phyloP scores from a whole-genome alignment of 495 filamentous ascomycete genomes.

The Penicillium silybi region DNA sequence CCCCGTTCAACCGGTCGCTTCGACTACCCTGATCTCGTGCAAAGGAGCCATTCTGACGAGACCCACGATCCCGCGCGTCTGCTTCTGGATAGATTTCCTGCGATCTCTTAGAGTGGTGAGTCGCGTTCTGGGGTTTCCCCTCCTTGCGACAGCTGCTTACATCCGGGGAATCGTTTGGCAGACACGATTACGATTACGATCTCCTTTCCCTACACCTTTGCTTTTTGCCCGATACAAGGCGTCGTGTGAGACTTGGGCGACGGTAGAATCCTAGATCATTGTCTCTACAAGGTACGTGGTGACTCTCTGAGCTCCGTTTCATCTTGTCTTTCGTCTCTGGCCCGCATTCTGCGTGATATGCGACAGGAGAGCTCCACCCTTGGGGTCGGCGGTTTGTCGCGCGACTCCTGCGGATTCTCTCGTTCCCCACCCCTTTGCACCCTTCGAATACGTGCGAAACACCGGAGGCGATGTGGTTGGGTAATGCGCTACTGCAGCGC shows the following conservation, averaged over 20 bases:
- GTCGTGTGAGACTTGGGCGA: conserved; percentile 3
- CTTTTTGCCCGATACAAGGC: conserved; percentile 1
- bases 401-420: neutral
- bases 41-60: conserved; percentile 20
- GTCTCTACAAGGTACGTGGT: conserved; percentile 3
- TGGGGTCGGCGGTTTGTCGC: neutral
- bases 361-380: neutral
- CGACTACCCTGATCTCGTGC: neutral
- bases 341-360: neutral
- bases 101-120: conserved; percentile 24
- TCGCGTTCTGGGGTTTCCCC: conserved; percentile 4
- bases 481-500: neutral
- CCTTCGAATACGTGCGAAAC: neutral
- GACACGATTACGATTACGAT: conserved; percentile 24
- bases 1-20: no score
- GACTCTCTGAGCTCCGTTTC: neutral
- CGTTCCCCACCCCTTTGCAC: neutral
- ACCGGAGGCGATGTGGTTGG: neutral
- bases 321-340: neutral
- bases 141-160: conserved; percentile 8
- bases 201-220: neutral
- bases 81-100: conserved; percentile 16
- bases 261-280: conserved; percentile 12
- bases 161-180: conserved; percentile 5
- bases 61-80: conserved; percentile 24